Evolutionary conservation across 1,139 yeast species (phyloP), one percentile per base, ranked within the genome.

Genomic region (Candida sanyaensis): DNA sequence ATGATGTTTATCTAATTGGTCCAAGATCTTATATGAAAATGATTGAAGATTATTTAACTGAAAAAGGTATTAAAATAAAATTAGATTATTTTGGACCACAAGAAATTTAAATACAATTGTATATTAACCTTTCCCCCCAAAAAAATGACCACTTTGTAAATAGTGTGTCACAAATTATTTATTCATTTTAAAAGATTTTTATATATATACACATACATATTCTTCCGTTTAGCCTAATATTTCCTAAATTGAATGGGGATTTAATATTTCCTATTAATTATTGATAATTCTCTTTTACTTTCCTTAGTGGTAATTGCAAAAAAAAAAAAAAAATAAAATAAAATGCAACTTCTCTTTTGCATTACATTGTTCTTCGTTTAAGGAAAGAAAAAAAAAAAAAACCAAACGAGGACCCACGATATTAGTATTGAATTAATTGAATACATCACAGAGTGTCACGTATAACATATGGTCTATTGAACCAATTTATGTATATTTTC

Each of bases 11-110:
- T 53, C 49, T 71, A 38, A 55, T 71, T 38, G 78, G 78, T 12
- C 78, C 78, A 26, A 56, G 58, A 24, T 56, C 50, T 3, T 73
- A 69, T 51, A 69, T 71, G 75, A 57, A 55, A 29, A 59, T 58
- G 40, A 65, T 71, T 21, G 61, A 55, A 42, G 52, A 51, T 1
- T 42, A 52, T 39, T 49, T 55, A 32, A 41, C 29, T 13, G 36
- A 42, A 7, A 55, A 47, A 40, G 44, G 46, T 12, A 43, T 54
- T 29, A 37, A 42, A 17, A 54, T 54, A 37, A 54, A 50, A 26
- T 47, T 53, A 8, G 59, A 55, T 45, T 55, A 49, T 45, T 54
- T 54, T 46, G 59, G 59, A 33, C 54, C 54, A 9, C 43, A 37
- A 33, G 52, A 45, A 27, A 48, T 47, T 26, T 45, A 44, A 38